Evolutionary conservation across 768 basidiomycete species (phyloP).

Genomic region (Pisolithus sp.): DNA sequence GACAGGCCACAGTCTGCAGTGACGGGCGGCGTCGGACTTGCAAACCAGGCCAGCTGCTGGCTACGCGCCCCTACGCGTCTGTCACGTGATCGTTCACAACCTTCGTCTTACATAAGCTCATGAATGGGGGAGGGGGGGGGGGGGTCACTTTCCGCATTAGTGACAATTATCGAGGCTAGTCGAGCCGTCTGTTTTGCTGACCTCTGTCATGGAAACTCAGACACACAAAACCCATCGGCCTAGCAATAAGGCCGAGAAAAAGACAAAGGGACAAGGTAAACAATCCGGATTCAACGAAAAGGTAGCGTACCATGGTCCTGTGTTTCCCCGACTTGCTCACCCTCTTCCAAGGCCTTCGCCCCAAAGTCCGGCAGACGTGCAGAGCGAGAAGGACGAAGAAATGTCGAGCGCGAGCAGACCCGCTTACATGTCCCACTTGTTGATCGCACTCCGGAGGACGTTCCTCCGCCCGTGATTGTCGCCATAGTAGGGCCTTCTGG

Average conservation of each 20-base stretch:
- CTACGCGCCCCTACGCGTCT: slow-evolving; percentile 16
- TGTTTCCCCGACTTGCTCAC: not conserved
- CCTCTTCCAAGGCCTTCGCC: slow-evolving; percentile 70
- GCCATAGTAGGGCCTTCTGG: slow-evolving; percentile 96
- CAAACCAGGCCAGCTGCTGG: slow-evolving; percentile 14
- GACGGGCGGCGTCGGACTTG: slow-evolving; percentile 1
- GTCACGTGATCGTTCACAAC: slow-evolving; percentile 22
- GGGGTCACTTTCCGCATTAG: too few relatives aligned
- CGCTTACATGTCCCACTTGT: slow-evolving; percentile 94
- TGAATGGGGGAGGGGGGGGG: too few relatives aligned
- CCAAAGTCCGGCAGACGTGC: slow-evolving; percentile 86
- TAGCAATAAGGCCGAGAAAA: slow-evolving; percentile 72
- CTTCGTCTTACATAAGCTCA: slow-evolving; percentile 1
- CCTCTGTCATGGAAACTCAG: slow-evolving; percentile 54
- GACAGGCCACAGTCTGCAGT: not conserved
- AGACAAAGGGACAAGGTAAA: slow-evolving; percentile 62
- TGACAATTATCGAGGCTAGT: too few relatives aligned
- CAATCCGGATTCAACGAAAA: slow-evolving; percentile 87
- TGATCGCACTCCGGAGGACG: slow-evolving; percentile 85
- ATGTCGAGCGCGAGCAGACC: slow-evolving; percentile 90
- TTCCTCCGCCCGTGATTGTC: slow-evolving; percentile 89
- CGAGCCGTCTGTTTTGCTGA: not conserved
- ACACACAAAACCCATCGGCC: slow-evolving; percentile 81
- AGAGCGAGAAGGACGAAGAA: slow-evolving; percentile 82
- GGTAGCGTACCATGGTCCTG: slow-evolving; percentile 33